Conservation (phyloP, 2,329 filamentous ascomycete genomes). For the Magnaporthiopsis poae region DNA sequence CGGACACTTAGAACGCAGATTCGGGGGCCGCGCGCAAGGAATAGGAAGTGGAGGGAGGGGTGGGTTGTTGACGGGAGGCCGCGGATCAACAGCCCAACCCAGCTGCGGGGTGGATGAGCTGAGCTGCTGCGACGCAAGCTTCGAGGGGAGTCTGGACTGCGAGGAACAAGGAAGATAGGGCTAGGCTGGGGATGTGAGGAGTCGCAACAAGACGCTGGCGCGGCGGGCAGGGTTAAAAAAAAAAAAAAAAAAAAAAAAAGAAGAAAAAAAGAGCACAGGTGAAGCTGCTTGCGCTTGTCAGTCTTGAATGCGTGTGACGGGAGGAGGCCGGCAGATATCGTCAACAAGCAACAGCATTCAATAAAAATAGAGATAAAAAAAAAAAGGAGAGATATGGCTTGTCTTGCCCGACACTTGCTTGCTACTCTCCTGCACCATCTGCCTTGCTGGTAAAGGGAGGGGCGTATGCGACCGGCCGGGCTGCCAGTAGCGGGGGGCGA, state of each 20-base stretch:
- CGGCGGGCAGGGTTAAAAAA: not conserved
- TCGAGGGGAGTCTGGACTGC: no score
- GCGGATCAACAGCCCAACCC: not conserved
- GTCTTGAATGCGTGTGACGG: not conserved
- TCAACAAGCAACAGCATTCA: not conserved
- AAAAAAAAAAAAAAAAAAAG: not conserved
- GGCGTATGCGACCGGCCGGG: not conserved
- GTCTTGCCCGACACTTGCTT: not conserved
- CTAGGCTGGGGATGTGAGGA: not conserved
- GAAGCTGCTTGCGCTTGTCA: not conserved
- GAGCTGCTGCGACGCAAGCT: no score
- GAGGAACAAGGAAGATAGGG: not conserved
- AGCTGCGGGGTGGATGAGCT: no score
- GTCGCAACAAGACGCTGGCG: not conserved
- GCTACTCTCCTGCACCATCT: not conserved
- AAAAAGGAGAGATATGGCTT: not conserved
- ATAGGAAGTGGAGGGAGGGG: not conserved
- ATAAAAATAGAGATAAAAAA: not conserved
- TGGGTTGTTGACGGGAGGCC: not conserved
- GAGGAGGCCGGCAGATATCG: not conserved
- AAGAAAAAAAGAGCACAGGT: no score
- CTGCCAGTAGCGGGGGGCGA: not conserved
- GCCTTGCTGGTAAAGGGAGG: not conserved
- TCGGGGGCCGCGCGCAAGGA: not conserved
- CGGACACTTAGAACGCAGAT: not conserved